A percentile compares a stretch with the other conserved stretches of the same genome.
These are phyloP conservation scores for Nymphaea colorata DNA, from an alignment of 164 flowering plant species.

Conservation along the genomic window DNA sequence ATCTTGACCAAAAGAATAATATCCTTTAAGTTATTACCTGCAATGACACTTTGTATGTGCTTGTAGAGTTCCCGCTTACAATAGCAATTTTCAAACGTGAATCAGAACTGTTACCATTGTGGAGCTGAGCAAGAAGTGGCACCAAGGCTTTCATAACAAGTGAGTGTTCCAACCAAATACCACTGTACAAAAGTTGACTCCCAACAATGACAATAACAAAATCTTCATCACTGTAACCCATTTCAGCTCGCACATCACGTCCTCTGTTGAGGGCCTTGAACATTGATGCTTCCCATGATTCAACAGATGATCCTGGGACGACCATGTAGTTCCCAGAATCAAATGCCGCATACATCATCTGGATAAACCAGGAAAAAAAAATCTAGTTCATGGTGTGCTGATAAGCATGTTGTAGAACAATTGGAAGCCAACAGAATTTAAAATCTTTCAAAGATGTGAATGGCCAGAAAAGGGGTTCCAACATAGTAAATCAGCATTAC, in stretches of 20 bases:
- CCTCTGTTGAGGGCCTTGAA: slow-evolving; percentile 14
- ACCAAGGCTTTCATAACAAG: slow-evolving; percentile 58
- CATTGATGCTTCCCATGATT: slow-evolving; percentile 52
- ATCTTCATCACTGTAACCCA: slow-evolving; percentile 42
- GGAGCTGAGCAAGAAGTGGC: slow-evolving; percentile 43
- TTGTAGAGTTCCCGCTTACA: slow-evolving; percentile 37
- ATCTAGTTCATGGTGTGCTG: background rate
- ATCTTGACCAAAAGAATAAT: too few relatives aligned
- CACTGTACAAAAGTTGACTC: slow-evolving; percentile 65
- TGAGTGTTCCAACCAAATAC: slow-evolving; percentile 90
- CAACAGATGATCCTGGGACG: slow-evolving; percentile 79
- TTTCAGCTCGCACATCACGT: slow-evolving; percentile 25
- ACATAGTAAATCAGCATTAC: slow-evolving; percentile 26
- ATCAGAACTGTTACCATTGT: slow-evolving; percentile 16
- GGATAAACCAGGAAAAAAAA: slow-evolving; percentile 9
- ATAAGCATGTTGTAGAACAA: background rate
- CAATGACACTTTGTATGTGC: slow-evolving; percentile 52
- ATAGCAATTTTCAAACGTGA: slow-evolving; percentile 49
- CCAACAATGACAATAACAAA: slow-evolving; percentile 64
- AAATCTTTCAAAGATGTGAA: too few relatives aligned
- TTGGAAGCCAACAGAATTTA: background rate
- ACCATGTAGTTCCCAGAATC: slow-evolving; percentile 85
- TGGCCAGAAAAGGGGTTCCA: background rate
- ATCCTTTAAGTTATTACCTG: slow-evolving; percentile 36
- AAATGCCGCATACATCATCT: slow-evolving; percentile 73